Conservation (phyloP, 768 basidiomycete species). For the Pisolithus sp. region DNA sequence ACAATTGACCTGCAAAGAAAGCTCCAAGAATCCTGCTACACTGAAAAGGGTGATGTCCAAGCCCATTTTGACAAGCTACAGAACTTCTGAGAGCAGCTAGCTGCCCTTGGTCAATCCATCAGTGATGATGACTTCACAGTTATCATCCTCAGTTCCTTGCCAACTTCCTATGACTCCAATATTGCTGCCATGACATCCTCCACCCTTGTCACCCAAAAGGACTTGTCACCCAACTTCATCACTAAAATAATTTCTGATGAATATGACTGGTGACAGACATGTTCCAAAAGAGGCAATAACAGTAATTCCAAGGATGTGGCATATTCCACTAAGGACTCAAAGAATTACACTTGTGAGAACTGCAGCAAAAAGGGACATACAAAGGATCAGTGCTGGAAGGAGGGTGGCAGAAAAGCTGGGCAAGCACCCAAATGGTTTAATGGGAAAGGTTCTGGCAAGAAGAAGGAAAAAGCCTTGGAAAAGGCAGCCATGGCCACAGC, state of each 20-base stretch:
- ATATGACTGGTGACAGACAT: background rate
- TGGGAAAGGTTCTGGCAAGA: background rate
- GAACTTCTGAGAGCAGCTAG: conserved; percentile 27
- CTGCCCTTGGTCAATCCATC: conserved; percentile 27
- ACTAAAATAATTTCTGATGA: background rate
- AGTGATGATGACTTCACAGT: conserved; percentile 10
- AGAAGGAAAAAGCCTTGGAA: background rate
- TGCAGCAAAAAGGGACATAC: too few species aligned
- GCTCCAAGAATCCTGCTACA: too few species aligned
- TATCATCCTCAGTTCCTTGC: conserved; percentile 31
- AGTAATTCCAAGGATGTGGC: background rate
- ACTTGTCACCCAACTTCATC: background rate
- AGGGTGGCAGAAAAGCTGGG: too few species aligned
- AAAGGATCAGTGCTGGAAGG: too few species aligned
- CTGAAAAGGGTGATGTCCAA: too few species aligned
- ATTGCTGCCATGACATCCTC: conserved; percentile 24
- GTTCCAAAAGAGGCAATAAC: background rate
- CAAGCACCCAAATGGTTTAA: too few species aligned
- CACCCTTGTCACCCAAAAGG: conserved; percentile 1
- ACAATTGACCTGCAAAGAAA: conserved; percentile 10
- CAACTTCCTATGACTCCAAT: conserved; percentile 26
- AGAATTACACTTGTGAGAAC: too few species aligned
- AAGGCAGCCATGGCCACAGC: background rate
- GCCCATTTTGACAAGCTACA: conserved; percentile 18
- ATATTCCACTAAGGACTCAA: too few species aligned